Conservation (phyloP, 768 basidiomycete species). For the Termitomyces sp. region DNA sequence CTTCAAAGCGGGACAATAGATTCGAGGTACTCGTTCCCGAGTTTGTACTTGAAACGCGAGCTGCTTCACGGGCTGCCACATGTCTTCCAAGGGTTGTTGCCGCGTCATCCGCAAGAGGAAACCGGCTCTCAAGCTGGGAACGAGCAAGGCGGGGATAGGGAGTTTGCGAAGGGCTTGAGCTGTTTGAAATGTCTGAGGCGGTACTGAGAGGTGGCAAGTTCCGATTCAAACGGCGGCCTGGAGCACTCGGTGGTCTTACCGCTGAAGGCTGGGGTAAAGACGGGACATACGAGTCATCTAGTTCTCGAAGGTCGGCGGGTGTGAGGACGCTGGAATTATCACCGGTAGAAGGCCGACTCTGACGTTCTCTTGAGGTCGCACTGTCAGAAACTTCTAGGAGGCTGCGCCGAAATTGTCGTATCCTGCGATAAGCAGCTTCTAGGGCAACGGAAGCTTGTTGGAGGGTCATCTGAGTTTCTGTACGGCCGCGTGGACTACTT, state of each 20-base stretch:
- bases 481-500: constrained; percentile 11
- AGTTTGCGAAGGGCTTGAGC: background rate
- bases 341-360: constrained; percentile 18
- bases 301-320: constrained; percentile 3
- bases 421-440: constrained; percentile 51
- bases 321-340: constrained; percentile 34
- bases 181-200: background rate
- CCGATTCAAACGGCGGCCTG: background rate
- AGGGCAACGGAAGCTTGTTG: constrained; percentile 52
- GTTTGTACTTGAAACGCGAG: constrained; percentile 15
- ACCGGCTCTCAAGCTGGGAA: constrained; percentile 21
- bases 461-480: constrained; percentile 33
- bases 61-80: constrained; percentile 37
- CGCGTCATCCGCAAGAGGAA: constrained; percentile 27
- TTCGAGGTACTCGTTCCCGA: constrained; percentile 4
- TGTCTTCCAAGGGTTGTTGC: constrained; percentile 35
- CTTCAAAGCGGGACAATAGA: constrained; percentile 10
- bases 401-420: constrained; percentile 51
- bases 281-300: background rate
- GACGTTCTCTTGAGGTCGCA: constrained; percentile 16
- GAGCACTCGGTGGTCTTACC: background rate
- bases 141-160: constrained; percentile 17
- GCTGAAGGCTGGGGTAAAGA: background rate
- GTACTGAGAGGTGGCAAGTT: background rate
- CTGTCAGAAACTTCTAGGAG: constrained; percentile 42